Evolutionary conservation across 371 early-diverging fungal genomes (phyloP).

Genomic region (Mucor lusitanicus): DNA sequence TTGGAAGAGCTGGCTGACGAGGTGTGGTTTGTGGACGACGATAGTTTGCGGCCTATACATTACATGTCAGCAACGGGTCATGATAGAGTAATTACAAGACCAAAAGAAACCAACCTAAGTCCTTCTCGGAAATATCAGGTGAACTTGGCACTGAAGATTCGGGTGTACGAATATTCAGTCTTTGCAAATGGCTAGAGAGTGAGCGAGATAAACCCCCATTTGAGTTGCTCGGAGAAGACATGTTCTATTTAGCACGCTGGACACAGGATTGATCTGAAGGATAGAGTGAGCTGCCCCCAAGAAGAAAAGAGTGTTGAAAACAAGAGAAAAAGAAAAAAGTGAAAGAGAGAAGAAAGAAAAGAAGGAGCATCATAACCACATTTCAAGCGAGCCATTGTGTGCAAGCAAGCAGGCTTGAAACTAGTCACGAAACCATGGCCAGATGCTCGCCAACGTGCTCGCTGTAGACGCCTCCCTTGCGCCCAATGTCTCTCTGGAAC

Average conservation of each 20-base stretch:
- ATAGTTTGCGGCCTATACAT: not conserved
- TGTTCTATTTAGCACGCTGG: conserved; percentile 4
- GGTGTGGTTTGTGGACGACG: not conserved
- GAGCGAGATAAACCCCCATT: conserved; percentile 43
- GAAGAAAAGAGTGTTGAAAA: not conserved
- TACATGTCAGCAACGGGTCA: not conserved
- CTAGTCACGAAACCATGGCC: not conserved
- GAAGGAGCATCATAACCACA: not conserved
- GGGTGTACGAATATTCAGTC: conserved; percentile 36
- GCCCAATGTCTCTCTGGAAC: not conserved
- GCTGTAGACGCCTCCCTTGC: not conserved
- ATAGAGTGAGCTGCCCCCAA: not conserved
- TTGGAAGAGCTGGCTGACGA: not conserved
- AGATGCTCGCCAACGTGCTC: not conserved
- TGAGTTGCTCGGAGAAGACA: conserved; percentile 41
- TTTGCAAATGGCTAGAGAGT: conserved; percentile 49
- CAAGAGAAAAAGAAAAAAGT: not conserved
- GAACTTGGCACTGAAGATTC: conserved; percentile 23
- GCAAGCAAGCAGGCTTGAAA: not conserved
- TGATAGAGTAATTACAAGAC: not conserved
- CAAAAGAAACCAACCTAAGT: conserved; percentile 9
- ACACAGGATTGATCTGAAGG: not conserved
- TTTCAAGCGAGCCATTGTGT: not conserved
- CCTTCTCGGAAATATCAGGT: conserved; percentile 38
- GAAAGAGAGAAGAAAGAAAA: not conserved